These are phyloP conservation scores for Deinandra increscens DNA, from an alignment of 129 eudicot species.

Conservation along the genomic window DNA sequence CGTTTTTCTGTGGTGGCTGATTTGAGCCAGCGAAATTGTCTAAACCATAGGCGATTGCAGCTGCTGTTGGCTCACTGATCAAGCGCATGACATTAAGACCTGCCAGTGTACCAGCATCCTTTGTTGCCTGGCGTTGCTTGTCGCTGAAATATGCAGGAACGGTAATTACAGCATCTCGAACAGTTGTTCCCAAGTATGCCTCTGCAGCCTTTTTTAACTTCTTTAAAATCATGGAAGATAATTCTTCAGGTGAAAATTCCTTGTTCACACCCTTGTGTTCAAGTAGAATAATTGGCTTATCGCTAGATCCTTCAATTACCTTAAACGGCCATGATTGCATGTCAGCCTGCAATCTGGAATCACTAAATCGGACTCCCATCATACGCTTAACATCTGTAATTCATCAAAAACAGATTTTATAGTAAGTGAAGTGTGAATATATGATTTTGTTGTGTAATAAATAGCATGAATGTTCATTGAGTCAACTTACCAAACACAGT, in stretches of 20 bases:
- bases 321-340: background rate
- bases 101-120: background rate
- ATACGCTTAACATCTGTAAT: background rate
- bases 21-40: no score
- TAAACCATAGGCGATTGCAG: no score
- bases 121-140: background rate
- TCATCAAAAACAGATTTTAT: background rate
- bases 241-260: background rate
- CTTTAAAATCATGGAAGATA: background rate
- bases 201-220: background rate
- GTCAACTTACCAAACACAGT: no score
- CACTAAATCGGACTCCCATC: background rate
- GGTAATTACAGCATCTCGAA: background rate
- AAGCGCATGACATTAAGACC: background rate
- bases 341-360: background rate
- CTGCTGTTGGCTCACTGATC: background rate
- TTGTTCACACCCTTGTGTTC: background rate
- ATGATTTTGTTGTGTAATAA: no score
- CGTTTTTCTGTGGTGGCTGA: no score
- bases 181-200: background rate
- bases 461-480: no score
- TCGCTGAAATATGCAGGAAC: background rate
- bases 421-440: background rate
- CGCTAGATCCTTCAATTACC: background rate
- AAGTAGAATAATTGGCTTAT: background rate